These are phyloP conservation scores for Chenopodium suecicum DNA, from an alignment of 148 eudicot genomes.

Conservation along the genomic window DNA sequence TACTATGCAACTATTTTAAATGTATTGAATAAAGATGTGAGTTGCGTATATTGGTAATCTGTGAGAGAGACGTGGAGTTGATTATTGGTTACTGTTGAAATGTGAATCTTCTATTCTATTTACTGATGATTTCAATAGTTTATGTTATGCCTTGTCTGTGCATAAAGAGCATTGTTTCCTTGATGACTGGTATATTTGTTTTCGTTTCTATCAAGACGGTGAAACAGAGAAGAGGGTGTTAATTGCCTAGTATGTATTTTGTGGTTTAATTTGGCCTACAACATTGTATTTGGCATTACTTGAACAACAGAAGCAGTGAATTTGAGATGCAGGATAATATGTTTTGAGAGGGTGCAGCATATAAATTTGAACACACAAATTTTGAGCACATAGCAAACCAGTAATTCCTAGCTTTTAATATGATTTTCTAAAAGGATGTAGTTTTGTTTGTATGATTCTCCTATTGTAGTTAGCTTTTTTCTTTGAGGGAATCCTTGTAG, in stretches of 20 bases:
- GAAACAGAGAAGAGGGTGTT: not conserved
- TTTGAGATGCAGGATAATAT: not conserved
- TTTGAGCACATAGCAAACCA: not conserved
- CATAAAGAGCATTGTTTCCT: not conserved
- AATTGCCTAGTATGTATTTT: not conserved
- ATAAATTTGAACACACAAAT: too few species aligned
- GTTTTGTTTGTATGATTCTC: not conserved
- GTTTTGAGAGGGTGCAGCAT: not conserved
- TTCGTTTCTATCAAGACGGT: not conserved
- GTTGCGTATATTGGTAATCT: not conserved
- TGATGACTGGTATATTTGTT: not conserved
- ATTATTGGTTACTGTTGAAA: too few species aligned
- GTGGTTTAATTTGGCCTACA: not conserved
- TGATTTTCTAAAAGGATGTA: not conserved
- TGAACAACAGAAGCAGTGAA: not conserved
- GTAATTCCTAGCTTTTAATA: not conserved
- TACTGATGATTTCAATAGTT: not conserved
- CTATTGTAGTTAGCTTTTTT: not conserved
- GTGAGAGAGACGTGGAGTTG: not conserved
- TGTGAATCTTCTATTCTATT: too few species aligned
- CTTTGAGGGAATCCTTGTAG: too few species aligned
- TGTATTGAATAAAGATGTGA: not conserved
- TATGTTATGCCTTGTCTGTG: not conserved
- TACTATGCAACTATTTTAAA: too few species aligned
- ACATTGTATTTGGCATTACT: not conserved